These are phyloP conservation scores for Catharanthus roseus DNA, from an alignment of 257 asterid species.

Conservation along the genomic window DNA sequence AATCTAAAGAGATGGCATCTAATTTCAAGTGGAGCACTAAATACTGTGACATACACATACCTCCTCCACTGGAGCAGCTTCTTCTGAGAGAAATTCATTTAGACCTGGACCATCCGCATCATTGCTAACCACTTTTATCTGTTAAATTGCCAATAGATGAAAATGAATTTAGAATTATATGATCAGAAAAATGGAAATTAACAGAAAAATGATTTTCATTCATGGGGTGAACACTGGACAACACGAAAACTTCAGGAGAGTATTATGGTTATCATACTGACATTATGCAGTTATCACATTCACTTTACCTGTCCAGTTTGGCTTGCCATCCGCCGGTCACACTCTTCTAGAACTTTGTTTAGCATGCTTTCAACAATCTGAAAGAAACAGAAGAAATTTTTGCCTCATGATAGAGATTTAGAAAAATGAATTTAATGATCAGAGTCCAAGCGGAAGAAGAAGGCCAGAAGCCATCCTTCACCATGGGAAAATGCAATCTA, in stretches of 20 bases:
- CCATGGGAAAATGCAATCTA: not conserved
- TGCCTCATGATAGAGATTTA: conserved; percentile 8
- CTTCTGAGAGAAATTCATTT: conserved; percentile 11
- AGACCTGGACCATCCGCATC: conserved; percentile 17
- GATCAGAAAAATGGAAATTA: conserved; percentile 3
- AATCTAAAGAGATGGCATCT: not conserved
- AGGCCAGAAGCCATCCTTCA: not conserved
- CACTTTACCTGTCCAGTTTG: conserved; percentile 49
- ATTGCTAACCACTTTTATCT: conserved; percentile 25
- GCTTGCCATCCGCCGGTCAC: conserved; percentile 44
- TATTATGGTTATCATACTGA: not conserved
- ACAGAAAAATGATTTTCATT: not conserved
- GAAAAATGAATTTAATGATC: not conserved
- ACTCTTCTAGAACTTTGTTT: conserved; percentile 67
- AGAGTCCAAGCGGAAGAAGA: not conserved
- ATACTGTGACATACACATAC: conserved; percentile 10
- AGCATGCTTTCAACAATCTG: conserved; percentile 81
- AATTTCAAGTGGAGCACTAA: not conserved
- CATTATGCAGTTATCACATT: not conserved
- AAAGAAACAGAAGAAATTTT: conserved; percentile 15
- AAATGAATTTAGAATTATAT: not conserved
- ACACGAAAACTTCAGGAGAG: not conserved
- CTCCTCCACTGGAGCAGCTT: conserved; percentile 15
- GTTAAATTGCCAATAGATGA: conserved; percentile 12
- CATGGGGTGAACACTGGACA: not conserved